A percentile compares a stretch with the other conserved stretches of the same genome.
These are phyloP conservation scores for Trichoderma cornu-damae DNA, from an alignment of 2,329 filamentous ascomycete genomes.

Conservation along the genomic window DNA sequence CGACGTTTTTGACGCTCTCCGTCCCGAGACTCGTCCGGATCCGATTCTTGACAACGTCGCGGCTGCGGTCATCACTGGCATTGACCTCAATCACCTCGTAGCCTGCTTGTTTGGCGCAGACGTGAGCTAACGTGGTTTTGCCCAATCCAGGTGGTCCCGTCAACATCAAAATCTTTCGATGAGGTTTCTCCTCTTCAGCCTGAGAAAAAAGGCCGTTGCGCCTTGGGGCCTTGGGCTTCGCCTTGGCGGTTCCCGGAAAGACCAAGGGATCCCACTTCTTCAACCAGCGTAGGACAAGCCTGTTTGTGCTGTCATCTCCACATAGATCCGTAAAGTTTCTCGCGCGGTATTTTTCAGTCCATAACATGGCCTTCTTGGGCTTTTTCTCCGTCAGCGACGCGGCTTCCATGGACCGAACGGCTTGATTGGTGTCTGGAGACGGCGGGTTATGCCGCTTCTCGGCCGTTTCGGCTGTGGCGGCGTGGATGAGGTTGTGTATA, in stretches of 20 bases:
- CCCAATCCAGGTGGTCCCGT: constrained; percentile 90
- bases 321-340: constrained; percentile 87
- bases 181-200: constrained; percentile 65
- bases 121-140: constrained; percentile 93
- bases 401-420: constrained; percentile 42
- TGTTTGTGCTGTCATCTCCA: constrained; percentile 90
- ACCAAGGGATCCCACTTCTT: constrained; percentile 92
- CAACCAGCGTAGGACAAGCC: constrained; percentile 84
- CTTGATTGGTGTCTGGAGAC: constrained; percentile 24
- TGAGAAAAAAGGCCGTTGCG: constrained; percentile 39
- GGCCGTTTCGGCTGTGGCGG: constrained; percentile 57
- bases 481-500: constrained; percentile 75
- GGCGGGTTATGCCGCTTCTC: constrained; percentile 27
- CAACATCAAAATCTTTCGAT: constrained; percentile 82
- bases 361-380: constrained; percentile 58
- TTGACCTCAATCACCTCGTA: constrained; percentile 98
- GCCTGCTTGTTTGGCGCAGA: constrained; percentile 89
- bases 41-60: constrained; percentile 81
- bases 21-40: constrained; percentile 91
- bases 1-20: constrained; percentile 79
- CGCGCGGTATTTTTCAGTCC: constrained; percentile 97
- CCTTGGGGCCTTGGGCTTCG: constrained; percentile 44
- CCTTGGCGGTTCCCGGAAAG: constrained; percentile 69
- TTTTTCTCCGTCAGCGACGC: constrained; percentile 32
- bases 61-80: constrained; percentile 89